Evolutionary conservation across 2,329 filamentous ascomycete genomes (phyloP), one percentile per base, ranked within the genome.

Genomic region (Akanthomyces uredinophilus): DNA sequence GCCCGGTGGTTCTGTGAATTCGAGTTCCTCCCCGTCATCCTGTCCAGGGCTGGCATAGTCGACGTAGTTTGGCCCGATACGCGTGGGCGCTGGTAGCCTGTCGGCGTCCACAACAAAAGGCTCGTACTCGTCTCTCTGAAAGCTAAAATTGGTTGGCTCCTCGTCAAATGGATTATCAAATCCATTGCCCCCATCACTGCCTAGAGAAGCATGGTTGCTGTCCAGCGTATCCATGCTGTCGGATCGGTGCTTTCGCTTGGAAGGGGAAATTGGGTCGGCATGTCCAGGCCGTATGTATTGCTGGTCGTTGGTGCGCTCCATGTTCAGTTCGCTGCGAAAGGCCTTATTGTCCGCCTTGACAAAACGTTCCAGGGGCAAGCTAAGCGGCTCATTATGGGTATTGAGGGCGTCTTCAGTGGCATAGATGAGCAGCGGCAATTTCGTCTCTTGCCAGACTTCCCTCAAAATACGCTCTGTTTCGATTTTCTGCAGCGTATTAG

Each of bases 381-480:
- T 73, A 18, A 84, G 69, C 13, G 76, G 71, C 4, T 70, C 66
- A 13, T 63, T 69, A 4, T 72, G 68, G 22, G 67, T 65, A 14
- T 73, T 65, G 63, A 83, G 69, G 27, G 82, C 81, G 29, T 73
- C 70, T 64, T 84, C 80, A 4, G 81, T 81, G 24, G 83, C 83
- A 66, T 85, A 86, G 5, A 86, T 71, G 3, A 86, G 67, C 20
- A 83, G 67, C 0, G 79, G 77, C 20, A 73, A 76, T 60, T 79
- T 81, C 10, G 77, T 78, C 53, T 83, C 81, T 8, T 74, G 72
- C 71, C 78, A 81, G 22, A 82, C 75, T 11, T 78, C 76, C 53
- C 74, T 69, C 3, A 82, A 70, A 27, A 83, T 77, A 39, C 75
- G 73, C 44, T 80, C 77, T 24, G 78, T 67, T 4, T 76, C 75